A percentile compares a stretch with the other conserved stretches of the same genome.
phyloP scores from a whole-genome alignment of 495 filamentous ascomycete species.

The Pseudomonodictys pantanalensis region DNA sequence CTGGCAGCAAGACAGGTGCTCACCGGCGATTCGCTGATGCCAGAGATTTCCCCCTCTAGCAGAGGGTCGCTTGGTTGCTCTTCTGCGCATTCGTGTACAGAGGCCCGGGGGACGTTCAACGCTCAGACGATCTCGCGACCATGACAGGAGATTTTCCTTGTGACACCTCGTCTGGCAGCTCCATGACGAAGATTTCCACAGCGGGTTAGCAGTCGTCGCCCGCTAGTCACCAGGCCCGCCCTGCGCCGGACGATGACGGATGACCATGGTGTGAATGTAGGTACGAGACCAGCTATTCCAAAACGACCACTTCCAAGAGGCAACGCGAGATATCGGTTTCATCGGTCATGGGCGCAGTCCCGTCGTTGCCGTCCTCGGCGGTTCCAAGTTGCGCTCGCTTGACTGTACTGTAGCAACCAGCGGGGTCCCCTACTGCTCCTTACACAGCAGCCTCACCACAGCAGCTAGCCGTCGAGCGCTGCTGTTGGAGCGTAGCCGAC shows the following conservation, averaged over 20 bases:
- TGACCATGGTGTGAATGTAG: conserved; percentile 27
- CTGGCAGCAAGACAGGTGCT: neutral
- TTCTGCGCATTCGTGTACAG: too few species aligned
- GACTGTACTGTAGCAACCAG: too few species aligned
- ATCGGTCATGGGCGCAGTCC: conserved; percentile 16
- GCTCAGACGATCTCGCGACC: neutral
- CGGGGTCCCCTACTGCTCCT: too few species aligned
- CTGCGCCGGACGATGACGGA: conserved; percentile 29
- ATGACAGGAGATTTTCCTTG: conserved; percentile 1
- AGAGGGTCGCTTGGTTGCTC: neutral
- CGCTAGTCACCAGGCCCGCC: conserved; percentile 27
- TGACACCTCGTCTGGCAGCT: conserved; percentile 12
- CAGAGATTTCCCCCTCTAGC: conserved; percentile 6
- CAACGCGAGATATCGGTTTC: conserved; percentile 15
- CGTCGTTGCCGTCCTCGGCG: too few species aligned
- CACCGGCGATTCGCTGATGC: neutral
- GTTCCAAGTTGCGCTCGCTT: too few species aligned
- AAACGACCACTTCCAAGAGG: neutral
- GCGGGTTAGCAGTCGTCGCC: neutral
- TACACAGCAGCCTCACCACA: too few species aligned
- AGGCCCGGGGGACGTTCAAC: too few species aligned
- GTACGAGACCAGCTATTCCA: conserved; percentile 18
- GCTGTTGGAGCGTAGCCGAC: conserved; percentile 1
- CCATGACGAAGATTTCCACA: conserved; percentile 2
- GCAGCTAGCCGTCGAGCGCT: neutral